phyloP scores from a whole-genome alignment of 768 basidiomycete genomes.

The Lactarius vividus region DNA sequence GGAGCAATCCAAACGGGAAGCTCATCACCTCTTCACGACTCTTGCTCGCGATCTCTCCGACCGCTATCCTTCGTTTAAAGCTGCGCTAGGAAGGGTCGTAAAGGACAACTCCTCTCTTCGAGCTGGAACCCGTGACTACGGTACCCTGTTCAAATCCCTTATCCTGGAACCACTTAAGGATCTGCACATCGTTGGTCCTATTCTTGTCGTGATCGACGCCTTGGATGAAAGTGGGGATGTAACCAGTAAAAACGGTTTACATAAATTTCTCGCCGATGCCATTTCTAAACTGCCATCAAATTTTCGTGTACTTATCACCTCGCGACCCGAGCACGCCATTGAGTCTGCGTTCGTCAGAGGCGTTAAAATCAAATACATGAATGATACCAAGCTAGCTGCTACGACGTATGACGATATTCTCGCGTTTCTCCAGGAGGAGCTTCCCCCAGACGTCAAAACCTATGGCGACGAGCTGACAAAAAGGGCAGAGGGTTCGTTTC shows the following conservation, averaged over 20 bases:
- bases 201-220: conserved; percentile 2
- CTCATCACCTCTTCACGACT: conserved; percentile 1
- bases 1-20: neutral
- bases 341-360: neutral
- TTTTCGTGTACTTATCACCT: neutral
- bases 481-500: neutral
- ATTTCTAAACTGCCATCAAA: neutral
- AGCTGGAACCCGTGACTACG: neutral
- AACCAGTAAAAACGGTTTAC: neutral
- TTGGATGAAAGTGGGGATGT: neutral
- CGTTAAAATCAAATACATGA: neutral
- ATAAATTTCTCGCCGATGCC: neutral
- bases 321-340: neutral
- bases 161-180: neutral
- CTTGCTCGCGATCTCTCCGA: neutral
- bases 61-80: neutral
- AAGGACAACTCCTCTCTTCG: neutral
- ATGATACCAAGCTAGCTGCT: neutral
- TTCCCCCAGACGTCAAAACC: neutral
- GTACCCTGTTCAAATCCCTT: neutral
- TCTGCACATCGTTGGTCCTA: neutral
- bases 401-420: neutral
- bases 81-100: neutral
- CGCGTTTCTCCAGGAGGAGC: neutral
- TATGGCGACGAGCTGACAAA: neutral